These are phyloP conservation scores for Isoetes engelmannii DNA, from an alignment of 83 land plant genomes.

Conservation along the genomic window DNA sequence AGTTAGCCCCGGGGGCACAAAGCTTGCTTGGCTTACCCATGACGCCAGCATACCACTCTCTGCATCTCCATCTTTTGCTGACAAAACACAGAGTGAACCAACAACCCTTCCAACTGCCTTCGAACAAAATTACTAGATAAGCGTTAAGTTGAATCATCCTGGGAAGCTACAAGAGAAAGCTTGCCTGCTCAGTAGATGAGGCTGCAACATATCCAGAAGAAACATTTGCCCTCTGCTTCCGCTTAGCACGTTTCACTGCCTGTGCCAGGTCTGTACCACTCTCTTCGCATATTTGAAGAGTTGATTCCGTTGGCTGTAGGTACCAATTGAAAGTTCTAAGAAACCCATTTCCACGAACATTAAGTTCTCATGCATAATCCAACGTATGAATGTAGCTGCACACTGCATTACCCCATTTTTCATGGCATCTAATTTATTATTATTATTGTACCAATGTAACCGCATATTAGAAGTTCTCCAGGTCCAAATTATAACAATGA, in stretches of 20 bases:
- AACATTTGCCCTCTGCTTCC: conserved; percentile 22
- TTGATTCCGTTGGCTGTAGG: conserved; percentile 40
- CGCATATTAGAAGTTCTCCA: too few relatives aligned
- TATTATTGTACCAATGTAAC: too few relatives aligned
- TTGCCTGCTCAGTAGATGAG: conserved; percentile 43
- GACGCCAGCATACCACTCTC: conserved; percentile 55
- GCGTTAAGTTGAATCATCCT: conserved; percentile 2
- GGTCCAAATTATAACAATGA: too few relatives aligned
- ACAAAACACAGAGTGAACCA: conserved; percentile 44
- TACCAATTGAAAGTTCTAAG: neutral
- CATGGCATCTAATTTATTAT: too few relatives aligned
- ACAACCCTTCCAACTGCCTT: conserved; percentile 52
- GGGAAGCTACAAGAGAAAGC: neutral
- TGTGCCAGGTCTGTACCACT: conserved; percentile 51
- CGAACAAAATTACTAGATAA: neutral
- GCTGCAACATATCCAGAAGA: conserved; percentile 25
- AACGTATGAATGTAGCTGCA: too few relatives aligned
- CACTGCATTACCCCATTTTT: too few relatives aligned
- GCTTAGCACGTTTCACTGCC: conserved; percentile 32
- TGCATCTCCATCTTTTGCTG: conserved; percentile 45
- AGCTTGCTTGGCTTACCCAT: conserved; percentile 58
- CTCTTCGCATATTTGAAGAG: conserved; percentile 44
- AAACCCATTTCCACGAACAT: too few relatives aligned
- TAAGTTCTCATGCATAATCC: too few relatives aligned
- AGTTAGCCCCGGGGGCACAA: conserved; percentile 49